Evolutionary conservation across 768 basidiomycete species (phyloP).

Genomic region (Paxillus ammoniavirescens): DNA sequence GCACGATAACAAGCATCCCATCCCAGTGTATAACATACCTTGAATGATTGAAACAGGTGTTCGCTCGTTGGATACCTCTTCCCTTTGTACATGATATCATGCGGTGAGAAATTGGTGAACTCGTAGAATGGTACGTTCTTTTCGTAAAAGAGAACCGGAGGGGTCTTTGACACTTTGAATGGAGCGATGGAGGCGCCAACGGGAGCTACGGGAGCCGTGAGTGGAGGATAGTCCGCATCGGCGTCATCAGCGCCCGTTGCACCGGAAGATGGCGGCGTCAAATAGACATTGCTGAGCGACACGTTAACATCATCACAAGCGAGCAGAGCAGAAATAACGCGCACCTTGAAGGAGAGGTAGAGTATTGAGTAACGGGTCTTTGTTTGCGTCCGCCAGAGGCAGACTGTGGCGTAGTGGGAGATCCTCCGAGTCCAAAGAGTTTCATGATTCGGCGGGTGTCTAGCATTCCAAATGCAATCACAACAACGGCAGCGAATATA

Average conservation of each 20-base stretch:
- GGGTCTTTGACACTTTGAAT: constrained; percentile 25
- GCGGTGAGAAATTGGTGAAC: constrained; percentile 73
- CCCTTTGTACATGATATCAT: constrained; percentile 59
- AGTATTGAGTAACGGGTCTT: constrained; percentile 25
- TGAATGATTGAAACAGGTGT: constrained; percentile 76
- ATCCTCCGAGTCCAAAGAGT: constrained; percentile 29
- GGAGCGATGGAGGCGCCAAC: constrained; percentile 29
- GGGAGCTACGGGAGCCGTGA: constrained; percentile 31
- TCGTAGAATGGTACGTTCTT: constrained; percentile 64
- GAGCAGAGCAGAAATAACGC: background rate
- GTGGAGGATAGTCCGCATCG: constrained; percentile 29
- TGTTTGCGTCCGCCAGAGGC: constrained; percentile 15
- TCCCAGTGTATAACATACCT: constrained; percentile 35
- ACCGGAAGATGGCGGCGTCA: constrained; percentile 13
- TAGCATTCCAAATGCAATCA: constrained; percentile 30
- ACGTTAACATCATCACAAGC: background rate
- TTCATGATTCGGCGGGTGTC: constrained; percentile 33
- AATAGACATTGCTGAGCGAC: constrained; percentile 9
- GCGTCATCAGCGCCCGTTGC: constrained; percentile 4
- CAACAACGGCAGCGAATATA: constrained; percentile 17
- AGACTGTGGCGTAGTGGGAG: constrained; percentile 24
- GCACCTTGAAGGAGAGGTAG: constrained; percentile 15
- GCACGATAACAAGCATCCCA: background rate
- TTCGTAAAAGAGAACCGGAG: constrained; percentile 60
- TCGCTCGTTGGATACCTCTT: constrained; percentile 74